Evolutionary conservation across 2,329 filamentous ascomycete species (phyloP).

Genomic region (Diplodia seriata): DNA sequence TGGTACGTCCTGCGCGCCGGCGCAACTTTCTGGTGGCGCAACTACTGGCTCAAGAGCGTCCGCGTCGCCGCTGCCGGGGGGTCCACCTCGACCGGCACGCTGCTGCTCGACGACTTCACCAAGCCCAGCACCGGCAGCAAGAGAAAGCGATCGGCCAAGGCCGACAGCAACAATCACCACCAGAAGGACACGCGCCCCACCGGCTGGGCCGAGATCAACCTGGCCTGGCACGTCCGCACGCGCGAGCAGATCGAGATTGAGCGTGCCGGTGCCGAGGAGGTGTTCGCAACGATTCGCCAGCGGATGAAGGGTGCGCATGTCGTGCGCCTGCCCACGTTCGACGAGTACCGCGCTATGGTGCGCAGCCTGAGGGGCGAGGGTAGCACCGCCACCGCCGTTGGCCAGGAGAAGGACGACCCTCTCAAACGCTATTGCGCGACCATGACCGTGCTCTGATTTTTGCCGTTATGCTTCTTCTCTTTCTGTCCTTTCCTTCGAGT

Average conservation of each 20-base stretch:
- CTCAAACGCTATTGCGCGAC: slow-evolving; percentile 26
- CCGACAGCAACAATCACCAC: no score
- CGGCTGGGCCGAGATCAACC: slow-evolving; percentile 29
- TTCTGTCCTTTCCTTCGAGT: neutral
- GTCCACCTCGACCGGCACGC: neutral
- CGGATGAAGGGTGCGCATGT: slow-evolving; percentile 24
- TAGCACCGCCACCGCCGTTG: neutral
- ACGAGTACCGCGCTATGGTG: slow-evolving; percentile 31
- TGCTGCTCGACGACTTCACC: slow-evolving; percentile 4
- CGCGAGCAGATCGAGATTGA: slow-evolving; percentile 32
- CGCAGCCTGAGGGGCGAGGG: slow-evolving; percentile 30
- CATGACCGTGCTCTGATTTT: slow-evolving; percentile 25
- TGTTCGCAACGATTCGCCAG: slow-evolving; percentile 24
- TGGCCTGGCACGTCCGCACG: neutral
- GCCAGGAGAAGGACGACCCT: slow-evolving; percentile 15
- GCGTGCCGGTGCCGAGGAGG: slow-evolving; percentile 28
- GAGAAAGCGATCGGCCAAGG: slow-evolving; percentile 2
- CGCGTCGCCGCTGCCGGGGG: neutral
- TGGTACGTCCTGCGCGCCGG: slow-evolving; percentile 45
- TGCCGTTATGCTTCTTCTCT: neutral
- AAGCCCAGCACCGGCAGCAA: slow-evolving; percentile 9
- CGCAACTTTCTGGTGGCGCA: slow-evolving; percentile 43
- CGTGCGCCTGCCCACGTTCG: slow-evolving; percentile 19
- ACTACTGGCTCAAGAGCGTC: slow-evolving; percentile 40
- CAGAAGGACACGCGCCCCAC: slow-evolving; percentile 6